These are phyloP conservation scores for Trichosporon faecale DNA, from an alignment of 1,284 basidiomycete genomes.

Conservation along the genomic window DNA sequence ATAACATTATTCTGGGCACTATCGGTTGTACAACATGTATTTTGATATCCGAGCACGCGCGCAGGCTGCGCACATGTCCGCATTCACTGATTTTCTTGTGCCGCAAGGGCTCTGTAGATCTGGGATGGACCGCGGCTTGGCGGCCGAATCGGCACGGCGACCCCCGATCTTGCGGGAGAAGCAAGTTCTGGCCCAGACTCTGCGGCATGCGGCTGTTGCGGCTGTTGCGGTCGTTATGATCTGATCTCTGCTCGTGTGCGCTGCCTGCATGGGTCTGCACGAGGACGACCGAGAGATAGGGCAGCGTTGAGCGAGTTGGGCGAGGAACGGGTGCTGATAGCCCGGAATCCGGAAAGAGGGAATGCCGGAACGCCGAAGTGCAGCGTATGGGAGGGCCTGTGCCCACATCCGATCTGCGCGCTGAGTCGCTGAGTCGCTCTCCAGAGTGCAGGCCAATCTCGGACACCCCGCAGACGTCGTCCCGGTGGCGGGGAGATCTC, in stretches of 20 bases:
- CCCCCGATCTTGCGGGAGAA: neutral
- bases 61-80: neutral
- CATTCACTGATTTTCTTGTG: neutral
- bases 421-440: no score
- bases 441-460: no score
- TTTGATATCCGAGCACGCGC: neutral
- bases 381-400: neutral
- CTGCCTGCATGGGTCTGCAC: neutral
- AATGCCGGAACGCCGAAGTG: neutral
- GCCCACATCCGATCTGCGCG: neutral
- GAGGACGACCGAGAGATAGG: neutral
- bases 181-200: neutral
- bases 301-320: neutral
- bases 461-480: neutral
- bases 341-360: neutral
- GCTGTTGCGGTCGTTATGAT: no score
- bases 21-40: slow-evolving; percentile 2
- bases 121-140: neutral
- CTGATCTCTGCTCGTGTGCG: neutral
- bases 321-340: neutral
- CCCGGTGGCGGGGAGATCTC: neutral
- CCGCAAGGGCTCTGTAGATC: neutral
- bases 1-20: neutral
- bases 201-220: neutral
- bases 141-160: slow-evolving; percentile 1